Evolutionary conservation across 805 yeast genomes (phyloP).

Genomic region (Kluyveromyces dobzhanskii): DNA sequence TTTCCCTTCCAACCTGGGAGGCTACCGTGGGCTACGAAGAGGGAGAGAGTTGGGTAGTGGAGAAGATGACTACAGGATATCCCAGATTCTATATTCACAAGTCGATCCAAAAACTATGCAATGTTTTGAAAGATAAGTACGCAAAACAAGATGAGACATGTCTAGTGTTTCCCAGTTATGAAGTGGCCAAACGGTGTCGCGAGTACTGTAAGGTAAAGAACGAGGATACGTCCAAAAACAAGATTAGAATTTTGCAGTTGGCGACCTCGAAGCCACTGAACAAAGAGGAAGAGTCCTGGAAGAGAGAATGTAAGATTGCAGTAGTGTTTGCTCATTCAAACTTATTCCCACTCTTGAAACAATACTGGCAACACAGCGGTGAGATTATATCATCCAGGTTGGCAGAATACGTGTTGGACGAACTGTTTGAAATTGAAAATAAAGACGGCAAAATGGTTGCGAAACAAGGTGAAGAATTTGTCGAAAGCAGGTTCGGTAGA

Average conservation of each 20-base stretch:
- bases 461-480: constrained; percentile 49
- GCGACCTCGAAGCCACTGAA: constrained; percentile 59
- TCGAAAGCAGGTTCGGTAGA: constrained; percentile 89
- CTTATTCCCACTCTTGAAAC: constrained; percentile 58
- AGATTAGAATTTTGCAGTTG: constrained; percentile 60
- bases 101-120: constrained; percentile 48
- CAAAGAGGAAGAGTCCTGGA: constrained; percentile 49
- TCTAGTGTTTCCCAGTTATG: constrained; percentile 69
- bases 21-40: constrained; percentile 90
- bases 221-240: constrained; percentile 11
- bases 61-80: constrained; percentile 76
- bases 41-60: constrained; percentile 73
- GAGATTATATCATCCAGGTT: constrained; percentile 90
- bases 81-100: constrained; percentile 75
- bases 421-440: constrained; percentile 36
- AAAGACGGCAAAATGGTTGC: constrained; percentile 12
- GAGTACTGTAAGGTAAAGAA: constrained; percentile 52
- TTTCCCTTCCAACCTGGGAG: constrained; percentile 91
- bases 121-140: constrained; percentile 52
- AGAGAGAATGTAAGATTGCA: constrained; percentile 62
- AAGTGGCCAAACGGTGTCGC: constrained; percentile 77
- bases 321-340: constrained; percentile 67
- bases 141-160: constrained; percentile 74
- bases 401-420: constrained; percentile 75
- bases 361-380: constrained; percentile 96